Evolutionary conservation across 345 rosid genomes (phyloP), one percentile per base, ranked within the genome.

Genomic region (Eucalyptus dawsonii): DNA sequence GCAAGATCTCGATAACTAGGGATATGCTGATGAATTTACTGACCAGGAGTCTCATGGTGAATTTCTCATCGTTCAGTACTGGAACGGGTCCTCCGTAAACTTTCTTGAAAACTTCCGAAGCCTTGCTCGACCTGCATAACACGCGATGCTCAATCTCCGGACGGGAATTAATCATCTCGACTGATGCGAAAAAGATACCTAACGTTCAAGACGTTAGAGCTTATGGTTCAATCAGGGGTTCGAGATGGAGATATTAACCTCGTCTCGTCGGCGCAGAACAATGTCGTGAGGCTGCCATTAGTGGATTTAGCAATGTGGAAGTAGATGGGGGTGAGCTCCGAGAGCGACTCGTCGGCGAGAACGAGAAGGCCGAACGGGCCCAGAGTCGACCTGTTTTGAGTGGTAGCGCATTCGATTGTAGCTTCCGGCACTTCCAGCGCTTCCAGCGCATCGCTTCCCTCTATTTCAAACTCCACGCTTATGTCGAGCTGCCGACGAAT

Each of bases 361-460:
- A 95, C 97, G 31, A 94, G 91, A 34, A 97, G 81, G 21, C 99
- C 98, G 83, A 97, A 97, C 19, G 99, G 99, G 40, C 99, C 99
- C n/a, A 92, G 88, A 24, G 88, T 90, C 76, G 95, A 95, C 47
- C 98, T 93, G 90, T 88, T 87, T 25, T 92, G 94, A 9, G 92
- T 88, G 7, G 96, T 93, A 22, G 94, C 94, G 67, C 95, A 89
- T 87, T 80, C 60, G 11, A 60, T 29, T 8, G 5, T 50, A 37
- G 76, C 56, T 58, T 58, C 87, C 15, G 89, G 17, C 34, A 58
- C 91, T 45, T 83, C 91, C 17, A 87, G 58, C 7, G 91, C 54
- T 83, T 87, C 49, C 87, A 89, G 44, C 27, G 89, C 24, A 17
- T 37, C 65, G 87, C 34, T 80, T 6, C 87, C 87, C 65, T 80